A percentile compares a stretch with the other conserved stretches of the same genome.
phyloP scores from a whole-genome alignment of 176 grass and related monocot species.

The Rhynchospora breviuscula region DNA sequence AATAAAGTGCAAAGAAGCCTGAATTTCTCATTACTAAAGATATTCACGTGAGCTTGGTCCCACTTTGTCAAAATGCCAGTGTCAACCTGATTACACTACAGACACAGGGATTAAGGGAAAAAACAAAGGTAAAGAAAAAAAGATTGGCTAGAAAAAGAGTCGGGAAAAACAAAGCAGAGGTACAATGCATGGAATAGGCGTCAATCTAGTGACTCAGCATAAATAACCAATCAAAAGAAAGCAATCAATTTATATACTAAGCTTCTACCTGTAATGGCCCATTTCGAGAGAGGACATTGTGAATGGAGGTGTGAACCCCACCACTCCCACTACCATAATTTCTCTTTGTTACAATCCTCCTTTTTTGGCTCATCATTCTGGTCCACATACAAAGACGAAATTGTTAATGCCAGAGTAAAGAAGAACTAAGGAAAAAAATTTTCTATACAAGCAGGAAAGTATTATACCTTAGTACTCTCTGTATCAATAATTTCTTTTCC shows the following conservation, averaged over 20 bases:
- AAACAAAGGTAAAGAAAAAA: neutral
- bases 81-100: conserved; percentile 12
- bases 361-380: neutral
- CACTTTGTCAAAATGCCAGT: conserved; percentile 2
- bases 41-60: conserved; percentile 31
- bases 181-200: neutral
- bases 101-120: neutral
- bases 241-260: neutral
- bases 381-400: neutral
- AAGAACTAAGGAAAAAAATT: neutral
- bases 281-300: conserved; percentile 31
- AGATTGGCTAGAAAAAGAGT: neutral
- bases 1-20: conserved; percentile 66
- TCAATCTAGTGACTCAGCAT: neutral
- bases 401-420: neutral
- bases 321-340: conserved; percentile 37
- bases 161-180: neutral
- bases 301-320: conserved; percentile 64
- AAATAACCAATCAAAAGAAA: neutral
- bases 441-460: neutral
- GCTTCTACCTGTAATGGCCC: neutral
- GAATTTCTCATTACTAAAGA: conserved; percentile 72
- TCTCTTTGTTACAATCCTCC: conserved; percentile 23
- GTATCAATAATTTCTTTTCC: neutral
- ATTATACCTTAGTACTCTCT: conserved; percentile 9